phyloP scores from a whole-genome alignment of 2,329 filamentous ascomycete genomes.

The Stachybotrys chartarum region DNA sequence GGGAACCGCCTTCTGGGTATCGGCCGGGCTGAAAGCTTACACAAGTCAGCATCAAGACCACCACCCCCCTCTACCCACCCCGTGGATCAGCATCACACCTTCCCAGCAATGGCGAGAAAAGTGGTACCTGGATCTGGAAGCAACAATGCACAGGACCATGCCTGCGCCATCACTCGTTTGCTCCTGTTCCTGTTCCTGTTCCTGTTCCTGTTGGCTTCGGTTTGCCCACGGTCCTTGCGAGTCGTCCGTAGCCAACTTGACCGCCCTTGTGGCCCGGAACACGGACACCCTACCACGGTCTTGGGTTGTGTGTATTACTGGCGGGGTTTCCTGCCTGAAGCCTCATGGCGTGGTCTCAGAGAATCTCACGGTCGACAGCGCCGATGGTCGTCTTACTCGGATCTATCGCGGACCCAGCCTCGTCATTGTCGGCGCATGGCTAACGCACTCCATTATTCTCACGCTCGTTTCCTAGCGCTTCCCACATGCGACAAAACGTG shows the following conservation, averaged over 20 bases:
- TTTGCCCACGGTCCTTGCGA: too few species aligned
- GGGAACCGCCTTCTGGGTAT: neutral
- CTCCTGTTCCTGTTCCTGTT: too few species aligned
- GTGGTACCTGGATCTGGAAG: neutral
- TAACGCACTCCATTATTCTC: neutral
- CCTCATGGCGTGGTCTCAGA: too few species aligned
- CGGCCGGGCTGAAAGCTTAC: neutral
- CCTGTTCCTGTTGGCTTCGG: too few species aligned
- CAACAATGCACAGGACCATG: neutral
- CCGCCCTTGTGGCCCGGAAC: too few species aligned
- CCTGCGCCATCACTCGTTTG: neutral
- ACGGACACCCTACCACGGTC: too few species aligned
- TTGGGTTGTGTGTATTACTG: too few species aligned
- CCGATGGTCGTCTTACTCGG: neutral
- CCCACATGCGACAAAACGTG: neutral
- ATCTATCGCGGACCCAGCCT: neutral
- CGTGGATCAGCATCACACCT: neutral
- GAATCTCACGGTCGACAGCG: too few species aligned
- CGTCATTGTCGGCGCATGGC: neutral
- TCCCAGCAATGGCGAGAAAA: neutral
- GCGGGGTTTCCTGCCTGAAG: too few species aligned
- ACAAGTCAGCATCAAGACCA: neutral
- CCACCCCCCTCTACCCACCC: neutral
- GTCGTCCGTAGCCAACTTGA: too few species aligned
- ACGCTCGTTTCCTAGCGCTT: neutral